Base-by-base conservation (phyloP, 139 green algal genomes). In the Tetratostichococcus sp. region DNA sequence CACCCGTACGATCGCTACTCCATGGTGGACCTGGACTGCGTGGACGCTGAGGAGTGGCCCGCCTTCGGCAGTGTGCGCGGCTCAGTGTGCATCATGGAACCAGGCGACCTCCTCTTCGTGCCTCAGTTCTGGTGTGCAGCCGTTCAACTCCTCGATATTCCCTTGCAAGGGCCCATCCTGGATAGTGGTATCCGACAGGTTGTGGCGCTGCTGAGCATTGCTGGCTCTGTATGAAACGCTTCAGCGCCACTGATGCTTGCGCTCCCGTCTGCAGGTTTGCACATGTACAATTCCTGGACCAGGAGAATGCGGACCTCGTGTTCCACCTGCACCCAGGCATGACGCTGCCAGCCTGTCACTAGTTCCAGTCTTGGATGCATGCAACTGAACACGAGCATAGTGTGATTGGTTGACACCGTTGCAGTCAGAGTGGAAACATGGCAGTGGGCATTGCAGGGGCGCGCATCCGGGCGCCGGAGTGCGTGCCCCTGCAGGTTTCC, bases 1-100 rank as follows among this genome's bases (percentile, higher is more conserved):
- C 91, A 95, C 80, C 75, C 88, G 8, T 95, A 95, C 74, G 91
- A 95, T 74, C 25, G 76, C 26, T 91, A 91, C 74, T 86, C 82
- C 58, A 91, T 92, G 80, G 81, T 91, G 25, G 83, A 93, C 66
- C 75, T 90, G 23, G 89, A 93, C 66, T 50, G 81, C 23, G 80
- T 80, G 1, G 77, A 91, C 28, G 39, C 84, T 4, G 66, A 71
- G 19, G 70, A 82, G 35, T 91, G 83, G 81, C 89, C 89, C 31
- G 67, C 65, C 26, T 74, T 83, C 8, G 33, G 30, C 5, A 31
- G 69, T 4, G 78, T 88, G 69, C 43, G 67, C 4, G 89, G 87
- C 21, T 14, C 42, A 57, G 73, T 65, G 16, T 77, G 39, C 1
- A 67, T 92, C 14, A 66, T 93, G 39, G 11, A 77, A 30, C 80